These are phyloP conservation scores for Jatropha multifida DNA, from an alignment of 441 rosid species.

Conservation along the genomic window DNA sequence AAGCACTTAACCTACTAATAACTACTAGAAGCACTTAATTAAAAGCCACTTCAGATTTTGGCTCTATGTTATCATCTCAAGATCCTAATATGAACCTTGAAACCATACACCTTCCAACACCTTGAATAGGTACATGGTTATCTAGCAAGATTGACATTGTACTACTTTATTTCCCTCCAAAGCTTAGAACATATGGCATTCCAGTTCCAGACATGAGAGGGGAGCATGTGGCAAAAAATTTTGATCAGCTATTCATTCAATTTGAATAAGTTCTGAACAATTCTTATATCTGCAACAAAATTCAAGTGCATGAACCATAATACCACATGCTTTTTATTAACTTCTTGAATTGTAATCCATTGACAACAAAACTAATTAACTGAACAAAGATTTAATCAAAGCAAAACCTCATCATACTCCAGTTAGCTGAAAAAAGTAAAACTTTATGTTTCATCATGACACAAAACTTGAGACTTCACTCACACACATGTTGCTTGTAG, in stretches of 20 bases:
- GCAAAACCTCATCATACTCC: not conserved
- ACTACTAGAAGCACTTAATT: no score
- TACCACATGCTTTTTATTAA: not conserved
- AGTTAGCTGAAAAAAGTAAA: not conserved
- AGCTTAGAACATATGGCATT: not conserved
- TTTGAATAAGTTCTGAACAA: not conserved
- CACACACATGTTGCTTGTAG: slow-evolving; percentile 60
- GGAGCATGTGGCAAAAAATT: not conserved
- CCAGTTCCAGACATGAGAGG: not conserved
- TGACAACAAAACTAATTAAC: not conserved
- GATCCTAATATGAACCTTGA: not conserved
- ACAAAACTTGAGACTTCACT: slow-evolving; percentile 47
- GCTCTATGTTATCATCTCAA: not conserved
- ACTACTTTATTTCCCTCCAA: not conserved
- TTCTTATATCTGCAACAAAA: not conserved
- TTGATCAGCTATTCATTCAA: not conserved
- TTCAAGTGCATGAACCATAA: not conserved
- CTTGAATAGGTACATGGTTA: not conserved
- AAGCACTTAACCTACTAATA: no score
- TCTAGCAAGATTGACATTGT: not conserved
- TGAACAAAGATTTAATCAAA: not conserved
- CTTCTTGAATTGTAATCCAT: slow-evolving; percentile 3
- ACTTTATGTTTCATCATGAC: slow-evolving; percentile 18
- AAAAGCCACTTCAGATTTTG: no score
- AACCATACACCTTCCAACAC: not conserved